These are phyloP conservation scores for Rehmannia glutinosa DNA, from an alignment of 257 asterid species.

Conservation along the genomic window DNA sequence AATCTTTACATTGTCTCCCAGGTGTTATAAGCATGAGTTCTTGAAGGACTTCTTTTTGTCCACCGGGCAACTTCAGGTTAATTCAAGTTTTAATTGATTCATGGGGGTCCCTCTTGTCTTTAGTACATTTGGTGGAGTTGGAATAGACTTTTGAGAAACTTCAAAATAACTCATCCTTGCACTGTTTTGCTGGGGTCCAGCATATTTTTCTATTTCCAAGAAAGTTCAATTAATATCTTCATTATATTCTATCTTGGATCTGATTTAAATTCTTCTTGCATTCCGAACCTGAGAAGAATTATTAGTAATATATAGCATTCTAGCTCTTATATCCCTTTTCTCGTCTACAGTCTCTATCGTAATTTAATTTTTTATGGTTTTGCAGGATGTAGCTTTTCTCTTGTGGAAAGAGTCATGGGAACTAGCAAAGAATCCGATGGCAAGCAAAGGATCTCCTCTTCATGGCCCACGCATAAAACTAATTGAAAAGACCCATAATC, in stretches of 20 bases:
- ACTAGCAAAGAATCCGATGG: conserved; percentile 70
- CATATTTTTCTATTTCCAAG: background rate
- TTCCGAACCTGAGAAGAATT: background rate
- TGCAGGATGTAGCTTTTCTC: conserved; percentile 80
- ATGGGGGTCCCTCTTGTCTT: conserved; percentile 4
- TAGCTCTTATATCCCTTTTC: conserved; percentile 10
- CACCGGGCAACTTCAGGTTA: conserved; percentile 90
- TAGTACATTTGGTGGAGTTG: background rate
- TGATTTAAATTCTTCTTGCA: background rate
- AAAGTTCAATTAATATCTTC: background rate
- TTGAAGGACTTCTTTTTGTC: conserved; percentile 83
- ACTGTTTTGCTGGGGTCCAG: background rate
- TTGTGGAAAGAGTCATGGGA: conserved; percentile 97
- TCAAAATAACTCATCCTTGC: background rate
- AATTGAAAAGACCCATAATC: conserved; percentile 76
- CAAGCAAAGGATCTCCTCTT: conserved; percentile 74
- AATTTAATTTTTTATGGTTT: conserved; percentile 10
- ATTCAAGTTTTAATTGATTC: conserved; percentile 19
- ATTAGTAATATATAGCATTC: background rate
- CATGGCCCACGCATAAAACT: conserved; percentile 82
- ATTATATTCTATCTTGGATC: background rate
- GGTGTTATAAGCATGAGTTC: conserved; percentile 82
- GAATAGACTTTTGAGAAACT: background rate
- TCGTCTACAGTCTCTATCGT: conserved; percentile 2
- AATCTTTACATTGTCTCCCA: conserved; percentile 26